Conservation (phyloP, 495 filamentous ascomycete species). For the Aspergillus saccharolyticus region DNA sequence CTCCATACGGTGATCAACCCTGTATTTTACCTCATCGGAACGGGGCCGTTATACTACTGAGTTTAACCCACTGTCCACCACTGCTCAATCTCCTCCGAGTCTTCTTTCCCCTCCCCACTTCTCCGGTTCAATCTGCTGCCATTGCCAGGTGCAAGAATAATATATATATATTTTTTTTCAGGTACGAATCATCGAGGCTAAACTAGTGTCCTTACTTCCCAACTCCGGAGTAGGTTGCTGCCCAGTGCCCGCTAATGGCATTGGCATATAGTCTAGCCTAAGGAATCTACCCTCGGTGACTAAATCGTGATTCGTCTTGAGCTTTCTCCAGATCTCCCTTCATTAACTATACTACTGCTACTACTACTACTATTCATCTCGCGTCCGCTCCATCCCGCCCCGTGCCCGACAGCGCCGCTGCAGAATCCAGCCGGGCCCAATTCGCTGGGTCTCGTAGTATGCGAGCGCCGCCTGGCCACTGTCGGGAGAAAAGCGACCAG, state of each 20-base stretch:
- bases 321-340: conserved; percentile 3
- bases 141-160: neutral
- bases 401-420: conserved; percentile 3
- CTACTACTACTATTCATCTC: neutral
- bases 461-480: conserved; percentile 6
- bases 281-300: neutral
- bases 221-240: too few species aligned
- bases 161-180: neutral
- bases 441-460: conserved; percentile 2
- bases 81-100: neutral
- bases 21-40: neutral
- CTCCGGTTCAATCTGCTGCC: neutral
- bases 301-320: neutral
- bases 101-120: neutral
- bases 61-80: neutral
- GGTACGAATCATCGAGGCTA: neutral
- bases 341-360: neutral
- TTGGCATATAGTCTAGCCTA: neutral
- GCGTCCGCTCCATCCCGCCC: conserved; percentile 3
- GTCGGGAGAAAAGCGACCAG: conserved; percentile 4
- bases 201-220: neutral
- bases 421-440: neutral
- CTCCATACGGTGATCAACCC: neutral
- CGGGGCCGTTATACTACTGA: neutral
- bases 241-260: neutral